A percentile compares a stretch with the other conserved stretches of the same genome.
Evolutionary conservation across 306 rosid genomes (phyloP).

Genomic region (Pyrus communis): DNA sequence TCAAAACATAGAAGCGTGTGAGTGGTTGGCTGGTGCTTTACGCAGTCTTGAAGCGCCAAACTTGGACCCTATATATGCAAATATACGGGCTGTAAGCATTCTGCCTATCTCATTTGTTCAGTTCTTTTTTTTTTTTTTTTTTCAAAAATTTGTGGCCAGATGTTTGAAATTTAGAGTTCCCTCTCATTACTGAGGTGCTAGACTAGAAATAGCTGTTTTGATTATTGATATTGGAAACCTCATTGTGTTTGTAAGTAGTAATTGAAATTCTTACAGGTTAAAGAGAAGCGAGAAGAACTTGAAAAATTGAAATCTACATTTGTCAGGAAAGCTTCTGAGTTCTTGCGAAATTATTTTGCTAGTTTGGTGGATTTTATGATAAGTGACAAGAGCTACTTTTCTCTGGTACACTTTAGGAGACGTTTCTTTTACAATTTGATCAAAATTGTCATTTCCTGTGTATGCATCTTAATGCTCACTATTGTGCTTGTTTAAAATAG

Average conservation of each 20-base stretch:
- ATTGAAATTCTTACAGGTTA: constrained; percentile 55
- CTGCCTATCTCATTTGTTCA: constrained; percentile 13
- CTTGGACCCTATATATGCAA: constrained; percentile 63
- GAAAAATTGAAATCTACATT: constrained; percentile 71
- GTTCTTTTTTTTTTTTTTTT: neutral
- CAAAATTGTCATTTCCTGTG: constrained; percentile 5
- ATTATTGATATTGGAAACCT: neutral
- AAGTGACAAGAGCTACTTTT: constrained; percentile 79
- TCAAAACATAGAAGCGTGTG: constrained; percentile 84
- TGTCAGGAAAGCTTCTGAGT: constrained; percentile 78
- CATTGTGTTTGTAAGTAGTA: constrained; percentile 1
- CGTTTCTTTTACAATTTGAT: constrained; percentile 8
- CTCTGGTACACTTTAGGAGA: constrained; percentile 56
- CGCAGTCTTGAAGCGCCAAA: constrained; percentile 55
- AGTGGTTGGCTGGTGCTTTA: constrained; percentile 77
- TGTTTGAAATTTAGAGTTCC: neutral
- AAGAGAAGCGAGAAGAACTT: constrained; percentile 84
- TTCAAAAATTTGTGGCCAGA: neutral
- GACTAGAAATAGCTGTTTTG: neutral
- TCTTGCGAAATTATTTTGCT: constrained; percentile 68
- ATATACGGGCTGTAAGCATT: constrained; percentile 77
- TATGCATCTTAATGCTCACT: constrained; percentile 16
- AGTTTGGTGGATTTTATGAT: constrained; percentile 84
- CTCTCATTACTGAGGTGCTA: neutral
- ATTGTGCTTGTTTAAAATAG: constrained; percentile 39